Conservation (phyloP, 2,329 filamentous ascomycete species). For the Curvularia eragrostidis region DNA sequence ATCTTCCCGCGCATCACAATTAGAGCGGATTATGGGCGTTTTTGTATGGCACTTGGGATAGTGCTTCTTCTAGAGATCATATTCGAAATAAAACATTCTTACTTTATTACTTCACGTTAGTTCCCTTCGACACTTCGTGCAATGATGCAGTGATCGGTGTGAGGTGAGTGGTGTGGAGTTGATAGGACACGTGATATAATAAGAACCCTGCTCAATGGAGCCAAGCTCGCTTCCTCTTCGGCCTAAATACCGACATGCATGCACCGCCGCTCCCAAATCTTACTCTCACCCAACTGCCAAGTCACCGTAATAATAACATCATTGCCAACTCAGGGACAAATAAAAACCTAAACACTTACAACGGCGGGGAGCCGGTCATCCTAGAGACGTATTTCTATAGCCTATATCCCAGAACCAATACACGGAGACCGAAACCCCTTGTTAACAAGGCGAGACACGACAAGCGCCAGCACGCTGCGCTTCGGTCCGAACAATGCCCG, state of each 20-base stretch:
- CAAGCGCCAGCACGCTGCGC: not conserved
- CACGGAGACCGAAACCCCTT: not conserved
- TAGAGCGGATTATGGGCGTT: not conserved
- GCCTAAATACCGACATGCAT: not conserved
- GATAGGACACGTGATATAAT: not conserved
- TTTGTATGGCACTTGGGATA: not conserved
- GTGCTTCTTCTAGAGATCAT: not conserved
- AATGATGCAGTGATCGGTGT: not conserved
- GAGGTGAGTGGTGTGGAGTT: not conserved
- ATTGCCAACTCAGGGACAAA: not conserved
- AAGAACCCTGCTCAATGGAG: no score
- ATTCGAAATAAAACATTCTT: not conserved
- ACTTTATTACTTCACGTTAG: not conserved
- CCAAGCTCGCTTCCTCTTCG: not conserved
- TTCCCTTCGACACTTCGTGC: not conserved
- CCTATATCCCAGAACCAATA: not conserved
- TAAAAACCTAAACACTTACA: not conserved
- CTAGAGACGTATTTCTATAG: not conserved
- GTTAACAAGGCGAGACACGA: not conserved
- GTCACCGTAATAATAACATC: not conserved
- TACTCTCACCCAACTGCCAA: not conserved
- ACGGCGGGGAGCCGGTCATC: not conserved
- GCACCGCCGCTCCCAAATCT: not conserved
- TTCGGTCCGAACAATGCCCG: not conserved
- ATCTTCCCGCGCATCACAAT: not conserved